These are phyloP conservation scores for Plasmodium gonderi DNA, from an alignment of 169 alveolate genomes.

Conservation along the genomic window DNA sequence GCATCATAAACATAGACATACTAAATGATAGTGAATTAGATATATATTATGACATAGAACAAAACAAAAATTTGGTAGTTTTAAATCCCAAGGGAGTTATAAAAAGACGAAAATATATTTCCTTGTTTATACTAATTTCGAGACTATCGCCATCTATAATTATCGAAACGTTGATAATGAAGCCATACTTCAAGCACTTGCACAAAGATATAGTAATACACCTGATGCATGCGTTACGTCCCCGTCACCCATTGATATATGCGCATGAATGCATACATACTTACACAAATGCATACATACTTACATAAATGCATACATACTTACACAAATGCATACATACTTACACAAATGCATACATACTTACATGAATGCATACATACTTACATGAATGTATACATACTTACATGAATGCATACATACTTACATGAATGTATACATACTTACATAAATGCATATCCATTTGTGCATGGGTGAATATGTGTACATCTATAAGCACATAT, in stretches of 20 bases:
- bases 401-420: not conserved
- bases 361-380: not conserved
- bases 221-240: not conserved
- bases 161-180: conserved; percentile 47
- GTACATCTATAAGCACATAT: not conserved
- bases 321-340: not conserved
- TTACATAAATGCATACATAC: not conserved
- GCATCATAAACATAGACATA: conserved; percentile 67
- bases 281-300: not conserved
- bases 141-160: conserved; percentile 44
- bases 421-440: not conserved
- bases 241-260: not conserved
- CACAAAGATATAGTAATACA: conserved; percentile 68
- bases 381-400: not conserved
- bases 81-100: conserved; percentile 70
- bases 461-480: not conserved
- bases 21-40: conserved; percentile 73
- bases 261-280: not conserved
- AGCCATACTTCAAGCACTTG: conserved; percentile 48
- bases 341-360: not conserved
- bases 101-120: conserved; percentile 44
- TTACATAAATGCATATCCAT: not conserved
- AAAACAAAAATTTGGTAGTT: conserved; percentile 34
- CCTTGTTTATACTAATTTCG: conserved; percentile 55
- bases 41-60: conserved; percentile 50